Conservation (phyloP, 305 asterid genomes). For the Fraxinus nigra region DNA sequence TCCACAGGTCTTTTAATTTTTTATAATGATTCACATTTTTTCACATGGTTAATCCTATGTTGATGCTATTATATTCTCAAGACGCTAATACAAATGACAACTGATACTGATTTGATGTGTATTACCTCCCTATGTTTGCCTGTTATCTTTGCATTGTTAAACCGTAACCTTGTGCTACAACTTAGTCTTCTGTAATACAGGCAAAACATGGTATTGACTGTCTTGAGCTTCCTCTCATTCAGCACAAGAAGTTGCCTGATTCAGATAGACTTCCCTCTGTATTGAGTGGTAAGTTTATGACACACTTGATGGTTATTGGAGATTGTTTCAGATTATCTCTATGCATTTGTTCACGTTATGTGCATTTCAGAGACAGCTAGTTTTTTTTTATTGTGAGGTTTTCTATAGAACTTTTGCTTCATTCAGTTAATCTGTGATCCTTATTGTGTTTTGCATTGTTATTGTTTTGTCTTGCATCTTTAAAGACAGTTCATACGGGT, state of each 20-base stretch:
- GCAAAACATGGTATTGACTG: slow-evolving; percentile 54
- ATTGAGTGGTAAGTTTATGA: slow-evolving; percentile 45
- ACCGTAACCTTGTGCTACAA: background rate
- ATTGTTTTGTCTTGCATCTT: background rate
- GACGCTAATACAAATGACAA: background rate
- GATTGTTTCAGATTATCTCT: background rate
- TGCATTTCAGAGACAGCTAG: background rate
- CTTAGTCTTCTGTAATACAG: slow-evolving; percentile 31
- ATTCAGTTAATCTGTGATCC: background rate
- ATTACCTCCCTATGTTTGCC: background rate
- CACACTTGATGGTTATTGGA: background rate
- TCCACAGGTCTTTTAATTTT: background rate
- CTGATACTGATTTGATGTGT: background rate
- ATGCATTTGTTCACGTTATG: background rate
- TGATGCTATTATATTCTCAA: background rate
- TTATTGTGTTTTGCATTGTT: background rate
- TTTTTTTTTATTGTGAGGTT: background rate
- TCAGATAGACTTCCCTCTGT: slow-evolving; percentile 46
- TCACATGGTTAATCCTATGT: background rate
- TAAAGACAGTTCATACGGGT: background rate
- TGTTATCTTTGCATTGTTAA: background rate
- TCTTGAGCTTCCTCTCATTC: slow-evolving; percentile 81
- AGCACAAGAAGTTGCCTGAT: slow-evolving; percentile 64
- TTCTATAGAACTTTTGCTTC: background rate
- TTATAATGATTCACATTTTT: background rate